Evolutionary conservation across 177 flowering plant genomes (phyloP).

Genomic region (Telopea speciosissima): DNA sequence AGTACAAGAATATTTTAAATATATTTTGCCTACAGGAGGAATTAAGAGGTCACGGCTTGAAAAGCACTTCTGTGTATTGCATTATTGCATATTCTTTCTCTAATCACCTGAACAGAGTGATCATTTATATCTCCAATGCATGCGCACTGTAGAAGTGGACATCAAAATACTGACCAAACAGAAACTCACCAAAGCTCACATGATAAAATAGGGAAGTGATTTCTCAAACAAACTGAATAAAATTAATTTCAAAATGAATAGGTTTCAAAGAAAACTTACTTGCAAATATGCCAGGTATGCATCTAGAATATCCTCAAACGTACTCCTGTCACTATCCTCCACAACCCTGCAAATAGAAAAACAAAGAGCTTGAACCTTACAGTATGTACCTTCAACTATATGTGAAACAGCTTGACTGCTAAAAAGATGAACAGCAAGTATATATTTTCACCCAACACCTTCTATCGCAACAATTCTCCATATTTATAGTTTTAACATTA

Average conservation of each 20-base stretch:
- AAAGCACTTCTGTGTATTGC: not conserved
- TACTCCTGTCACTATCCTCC: constrained; percentile 36
- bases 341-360: constrained; percentile 39
- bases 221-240: not conserved
- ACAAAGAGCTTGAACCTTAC: not conserved
- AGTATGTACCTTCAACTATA: not conserved
- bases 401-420: not conserved
- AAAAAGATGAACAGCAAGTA: no score
- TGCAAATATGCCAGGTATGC: constrained; percentile 85
- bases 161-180: not conserved
- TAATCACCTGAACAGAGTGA: not conserved
- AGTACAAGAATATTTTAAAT: not conserved
- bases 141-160: not conserved
- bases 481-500: no score
- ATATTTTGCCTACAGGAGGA: not conserved
- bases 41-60: not conserved
- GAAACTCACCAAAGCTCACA: not conserved
- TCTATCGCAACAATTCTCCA: no score
- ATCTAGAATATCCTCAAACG: constrained; percentile 82
- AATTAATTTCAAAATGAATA: not conserved
- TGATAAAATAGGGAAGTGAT: not conserved
- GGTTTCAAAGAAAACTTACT: constrained; percentile 31
- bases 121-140: not conserved
- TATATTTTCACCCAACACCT: no score
- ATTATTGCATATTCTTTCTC: not conserved